A percentile compares a stretch with the other conserved stretches of the same genome.
phyloP scores from a whole-genome alignment of 75 land plant species.

The Selaginella tamariscina region DNA sequence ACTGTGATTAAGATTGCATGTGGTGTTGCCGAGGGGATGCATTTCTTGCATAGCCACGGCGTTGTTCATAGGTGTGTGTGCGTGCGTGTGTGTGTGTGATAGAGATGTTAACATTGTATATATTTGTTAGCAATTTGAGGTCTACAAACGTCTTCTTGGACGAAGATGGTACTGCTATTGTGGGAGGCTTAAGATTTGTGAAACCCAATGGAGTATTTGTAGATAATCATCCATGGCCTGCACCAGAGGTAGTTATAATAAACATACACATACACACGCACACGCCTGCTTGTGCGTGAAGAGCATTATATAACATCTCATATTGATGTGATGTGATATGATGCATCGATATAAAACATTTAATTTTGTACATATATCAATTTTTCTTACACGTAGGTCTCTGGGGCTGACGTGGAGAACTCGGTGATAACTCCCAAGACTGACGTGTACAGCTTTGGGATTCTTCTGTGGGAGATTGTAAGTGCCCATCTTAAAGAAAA shows the following conservation, averaged over 20 bases:
- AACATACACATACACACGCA: too few relatives aligned
- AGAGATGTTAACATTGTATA: neutral
- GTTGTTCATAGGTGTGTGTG: neutral
- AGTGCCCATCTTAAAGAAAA: too few relatives aligned
- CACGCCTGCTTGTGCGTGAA: too few relatives aligned
- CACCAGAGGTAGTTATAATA: neutral
- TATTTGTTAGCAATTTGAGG: neutral
- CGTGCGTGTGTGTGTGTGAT: neutral
- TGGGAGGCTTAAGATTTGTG: neutral
- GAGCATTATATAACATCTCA: too few relatives aligned
- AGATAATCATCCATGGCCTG: neutral
- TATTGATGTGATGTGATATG: too few relatives aligned
- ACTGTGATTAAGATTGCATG: constrained; percentile 45
- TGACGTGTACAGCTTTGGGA: neutral
- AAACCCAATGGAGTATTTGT: neutral
- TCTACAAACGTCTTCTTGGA: neutral
- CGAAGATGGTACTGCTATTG: neutral
- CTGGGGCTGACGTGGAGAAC: neutral
- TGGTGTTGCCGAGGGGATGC: constrained; percentile 56
- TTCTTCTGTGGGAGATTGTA: neutral
- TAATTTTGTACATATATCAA: neutral
- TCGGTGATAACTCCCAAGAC: neutral
- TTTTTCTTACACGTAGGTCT: neutral
- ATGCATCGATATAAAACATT: too few relatives aligned
- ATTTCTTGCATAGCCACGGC: constrained; percentile 61